Base-by-base conservation (phyloP, 108 stramenopile species). In the Skeletonema costatum region DNA sequence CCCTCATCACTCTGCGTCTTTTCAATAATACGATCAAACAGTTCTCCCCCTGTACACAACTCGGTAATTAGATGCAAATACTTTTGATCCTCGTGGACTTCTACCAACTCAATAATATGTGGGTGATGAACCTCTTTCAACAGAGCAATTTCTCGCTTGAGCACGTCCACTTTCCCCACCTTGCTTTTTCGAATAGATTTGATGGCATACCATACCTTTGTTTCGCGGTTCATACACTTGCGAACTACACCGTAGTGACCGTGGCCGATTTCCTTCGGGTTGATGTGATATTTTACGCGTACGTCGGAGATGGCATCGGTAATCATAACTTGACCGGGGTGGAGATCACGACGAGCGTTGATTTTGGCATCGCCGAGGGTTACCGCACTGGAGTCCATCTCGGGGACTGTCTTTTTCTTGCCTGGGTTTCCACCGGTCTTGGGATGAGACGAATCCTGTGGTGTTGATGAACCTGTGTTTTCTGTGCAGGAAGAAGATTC, bases 41-140 rank as follows among this genome's bases (percentile, higher is more conserved):
- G 73, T 74, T 99, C 99, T 38, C 98, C 98, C 21, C 98, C 98
- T 16, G 94, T 97, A 79, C 98, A 99, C 16, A 96, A 64, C 79
- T 97, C 97, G 17, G 95, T 96, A 60, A 96, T 89, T 13, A 97
- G 72, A 75, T 96, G 92, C 35, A 96, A 70, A 63, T 93, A 92
- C 70, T 93, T 88, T 51, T 84, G 64, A 71, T 97, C 96, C 79
- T 97, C 98, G 78, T 91, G 93, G 8, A 96, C 93, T 38, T 98
- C 97, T 21, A 87, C 69, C 60, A 97, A 72, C 32, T 85, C 73
- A 71, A 97, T 93, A 70, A 98, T 98, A 71, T 97, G 88, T 10
- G 95, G 96, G 74, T 97, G 96, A 31, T 90, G 78, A 21, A 96
- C 92, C 71, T 97, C 96, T 66, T 85, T 88, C 60, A 97, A 71